Percentiles rank a stretch among this genome's conserved stretches.
These are phyloP conservation scores for Patellifolia procumbens DNA, from an alignment of 179 eudicot genomes.

Conservation along the genomic window DNA sequence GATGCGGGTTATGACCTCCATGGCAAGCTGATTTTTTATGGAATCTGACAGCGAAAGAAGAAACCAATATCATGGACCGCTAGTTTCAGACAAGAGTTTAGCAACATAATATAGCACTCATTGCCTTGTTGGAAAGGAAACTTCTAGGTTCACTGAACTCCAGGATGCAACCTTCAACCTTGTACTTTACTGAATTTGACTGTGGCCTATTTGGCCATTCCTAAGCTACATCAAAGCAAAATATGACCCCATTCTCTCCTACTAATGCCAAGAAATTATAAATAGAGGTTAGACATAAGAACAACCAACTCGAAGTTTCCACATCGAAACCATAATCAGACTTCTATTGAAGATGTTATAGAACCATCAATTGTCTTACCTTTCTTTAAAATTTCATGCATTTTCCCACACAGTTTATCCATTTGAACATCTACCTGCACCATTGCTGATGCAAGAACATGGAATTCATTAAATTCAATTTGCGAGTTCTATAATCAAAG, in stretches of 20 bases:
- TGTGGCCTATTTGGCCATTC: neutral
- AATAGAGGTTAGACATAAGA: neutral
- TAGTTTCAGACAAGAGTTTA: neutral
- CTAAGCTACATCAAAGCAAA: neutral
- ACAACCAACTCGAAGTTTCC: neutral
- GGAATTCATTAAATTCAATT: neutral
- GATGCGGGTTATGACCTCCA: slow-evolving; percentile 47
- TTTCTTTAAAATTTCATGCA: neutral
- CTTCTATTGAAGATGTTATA: neutral
- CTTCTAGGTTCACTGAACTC: neutral
- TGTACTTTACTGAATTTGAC: neutral
- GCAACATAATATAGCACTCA: neutral
- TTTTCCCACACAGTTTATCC: neutral
- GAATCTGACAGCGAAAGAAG: slow-evolving; percentile 46
- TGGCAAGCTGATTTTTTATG: slow-evolving; percentile 61
- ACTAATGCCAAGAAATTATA: neutral
- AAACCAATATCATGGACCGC: slow-evolving; percentile 22
- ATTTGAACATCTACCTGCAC: neutral
- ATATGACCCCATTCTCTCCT: neutral
- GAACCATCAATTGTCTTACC: neutral
- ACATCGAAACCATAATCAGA: neutral
- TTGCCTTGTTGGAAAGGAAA: neutral
- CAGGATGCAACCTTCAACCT: neutral
- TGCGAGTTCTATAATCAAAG: neutral
- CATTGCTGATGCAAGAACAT: neutral